Conservation (phyloP, 768 basidiomycete species). For the Mycena vitilis region DNA sequence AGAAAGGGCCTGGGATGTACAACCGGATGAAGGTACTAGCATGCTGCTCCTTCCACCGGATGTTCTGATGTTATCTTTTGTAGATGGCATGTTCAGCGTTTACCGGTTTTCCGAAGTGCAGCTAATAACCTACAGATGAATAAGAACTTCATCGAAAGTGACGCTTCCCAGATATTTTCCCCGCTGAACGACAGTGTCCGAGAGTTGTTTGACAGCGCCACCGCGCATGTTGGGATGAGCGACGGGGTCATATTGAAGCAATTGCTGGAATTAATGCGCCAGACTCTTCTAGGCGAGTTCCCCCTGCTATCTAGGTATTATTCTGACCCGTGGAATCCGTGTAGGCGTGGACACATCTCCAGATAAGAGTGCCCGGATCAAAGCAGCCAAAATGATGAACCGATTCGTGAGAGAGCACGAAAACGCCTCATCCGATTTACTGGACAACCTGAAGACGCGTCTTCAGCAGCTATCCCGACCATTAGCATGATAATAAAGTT, state of each 20-base stretch:
- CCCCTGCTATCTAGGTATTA: not conserved
- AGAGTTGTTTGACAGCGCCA: not conserved
- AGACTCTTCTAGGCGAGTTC: constrained; percentile 8
- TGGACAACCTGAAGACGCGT: constrained; percentile 14
- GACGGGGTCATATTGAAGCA: not conserved
- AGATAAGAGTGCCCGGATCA: not conserved
- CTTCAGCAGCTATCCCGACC: constrained; percentile 2
- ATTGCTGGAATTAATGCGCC: not conserved
- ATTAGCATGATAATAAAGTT: not conserved
- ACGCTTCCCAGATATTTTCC: constrained; percentile 7
- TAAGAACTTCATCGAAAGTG: not conserved
- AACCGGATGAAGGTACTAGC: constrained; percentile 33
- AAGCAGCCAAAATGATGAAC: constrained; percentile 9
- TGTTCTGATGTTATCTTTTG: not conserved
- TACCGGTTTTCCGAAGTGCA: not conserved
- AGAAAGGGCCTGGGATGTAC: constrained; percentile 32
- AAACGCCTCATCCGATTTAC: not conserved
- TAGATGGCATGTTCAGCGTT: constrained; percentile 22
- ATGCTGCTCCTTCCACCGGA: not conserved
- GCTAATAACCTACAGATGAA: constrained; percentile 12
- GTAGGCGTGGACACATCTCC: not conserved
- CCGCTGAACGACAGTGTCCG: not conserved
- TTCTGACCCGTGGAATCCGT: not conserved
- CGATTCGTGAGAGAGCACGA: constrained; percentile 10
- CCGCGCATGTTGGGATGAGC: not conserved